phyloP scores from a whole-genome alignment of 495 filamentous ascomycete species.

The Lasiosphaeriaceae sp. region DNA sequence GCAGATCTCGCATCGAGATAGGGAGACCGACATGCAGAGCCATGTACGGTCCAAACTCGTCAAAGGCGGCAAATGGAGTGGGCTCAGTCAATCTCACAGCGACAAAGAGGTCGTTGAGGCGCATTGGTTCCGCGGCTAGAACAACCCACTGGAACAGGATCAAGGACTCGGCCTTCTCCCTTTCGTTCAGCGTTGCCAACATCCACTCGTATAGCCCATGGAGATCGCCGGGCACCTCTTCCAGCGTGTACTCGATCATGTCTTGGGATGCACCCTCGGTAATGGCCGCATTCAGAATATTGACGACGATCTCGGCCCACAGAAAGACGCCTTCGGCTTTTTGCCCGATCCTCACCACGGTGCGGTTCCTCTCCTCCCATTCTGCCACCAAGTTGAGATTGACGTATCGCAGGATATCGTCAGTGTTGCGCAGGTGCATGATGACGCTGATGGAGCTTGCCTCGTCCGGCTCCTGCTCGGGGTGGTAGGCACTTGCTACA shows the following conservation, averaged over 20 bases:
- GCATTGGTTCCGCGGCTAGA: conserved; percentile 31
- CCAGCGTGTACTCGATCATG: conserved; percentile 30
- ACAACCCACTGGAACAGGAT: conserved; percentile 38
- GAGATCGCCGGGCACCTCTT: conserved; percentile 31
- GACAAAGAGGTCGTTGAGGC: conserved; percentile 32
- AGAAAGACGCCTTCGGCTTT: conserved; percentile 34
- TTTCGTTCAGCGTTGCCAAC: conserved; percentile 27
- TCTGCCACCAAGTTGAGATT: conserved; percentile 30
- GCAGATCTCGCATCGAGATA: conserved; percentile 30
- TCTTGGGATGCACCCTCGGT: conserved; percentile 30
- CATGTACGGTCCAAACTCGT: conserved; percentile 19
- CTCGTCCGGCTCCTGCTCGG: conserved; percentile 19
- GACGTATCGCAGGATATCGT: conserved; percentile 33
- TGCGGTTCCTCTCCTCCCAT: conserved; percentile 30
- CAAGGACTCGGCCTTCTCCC: conserved; percentile 32
- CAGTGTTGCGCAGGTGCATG: conserved; percentile 31
- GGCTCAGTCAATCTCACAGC: conserved; percentile 30
- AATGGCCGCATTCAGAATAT: conserved; percentile 37
- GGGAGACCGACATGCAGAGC: conserved; percentile 26
- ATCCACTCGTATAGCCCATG: conserved; percentile 39
- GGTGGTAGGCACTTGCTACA: conserved; percentile 27
- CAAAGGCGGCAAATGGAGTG: conserved; percentile 10
- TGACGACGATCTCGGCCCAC: conserved; percentile 38
- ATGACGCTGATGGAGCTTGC: conserved; percentile 25
- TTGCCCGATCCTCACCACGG: conserved; percentile 22